Conservation (phyloP, 306 rosid genomes). For the Fragaria vesca region DNA sequence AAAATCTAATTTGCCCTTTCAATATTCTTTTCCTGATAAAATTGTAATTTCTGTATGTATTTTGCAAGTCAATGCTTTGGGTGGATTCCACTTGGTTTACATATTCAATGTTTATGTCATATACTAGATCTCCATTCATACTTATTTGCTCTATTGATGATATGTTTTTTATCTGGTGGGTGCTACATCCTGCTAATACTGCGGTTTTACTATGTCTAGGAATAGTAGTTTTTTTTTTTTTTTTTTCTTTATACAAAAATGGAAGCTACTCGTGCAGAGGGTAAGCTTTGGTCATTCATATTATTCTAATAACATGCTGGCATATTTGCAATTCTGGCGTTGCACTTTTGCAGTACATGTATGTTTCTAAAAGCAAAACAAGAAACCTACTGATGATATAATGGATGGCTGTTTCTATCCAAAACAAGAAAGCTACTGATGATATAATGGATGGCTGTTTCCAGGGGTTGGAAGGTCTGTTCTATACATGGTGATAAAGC, state of each 20-base stretch:
- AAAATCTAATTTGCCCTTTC: background rate
- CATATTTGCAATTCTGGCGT: background rate
- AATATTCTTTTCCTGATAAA: background rate
- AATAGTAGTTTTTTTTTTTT: constrained; percentile 82
- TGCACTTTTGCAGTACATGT: background rate
- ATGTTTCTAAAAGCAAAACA: constrained; percentile 23
- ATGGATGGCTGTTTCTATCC: constrained; percentile 21
- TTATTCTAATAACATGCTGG: background rate
- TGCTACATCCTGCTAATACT: constrained; percentile 24
- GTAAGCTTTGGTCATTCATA: constrained; percentile 31
- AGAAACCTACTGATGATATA: constrained; percentile 23
- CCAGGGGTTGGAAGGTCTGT: constrained; percentile 90
- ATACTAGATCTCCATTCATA: background rate
- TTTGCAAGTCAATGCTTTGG: background rate
- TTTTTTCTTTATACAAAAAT: constrained; percentile 48
- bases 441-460: constrained; percentile 22
- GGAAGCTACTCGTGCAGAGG: constrained; percentile 68
- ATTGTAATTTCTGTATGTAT: background rate
- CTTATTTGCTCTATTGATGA: background rate
- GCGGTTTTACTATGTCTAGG: constrained; percentile 39
- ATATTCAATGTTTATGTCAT: background rate
- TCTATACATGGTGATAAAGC: constrained; percentile 95
- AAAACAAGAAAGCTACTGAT: constrained; percentile 25
- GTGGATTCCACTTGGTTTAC: background rate
- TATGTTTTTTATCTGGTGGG: background rate